Conservation (phyloP, 805 yeast genomes). For the Priceomyces medius region DNA sequence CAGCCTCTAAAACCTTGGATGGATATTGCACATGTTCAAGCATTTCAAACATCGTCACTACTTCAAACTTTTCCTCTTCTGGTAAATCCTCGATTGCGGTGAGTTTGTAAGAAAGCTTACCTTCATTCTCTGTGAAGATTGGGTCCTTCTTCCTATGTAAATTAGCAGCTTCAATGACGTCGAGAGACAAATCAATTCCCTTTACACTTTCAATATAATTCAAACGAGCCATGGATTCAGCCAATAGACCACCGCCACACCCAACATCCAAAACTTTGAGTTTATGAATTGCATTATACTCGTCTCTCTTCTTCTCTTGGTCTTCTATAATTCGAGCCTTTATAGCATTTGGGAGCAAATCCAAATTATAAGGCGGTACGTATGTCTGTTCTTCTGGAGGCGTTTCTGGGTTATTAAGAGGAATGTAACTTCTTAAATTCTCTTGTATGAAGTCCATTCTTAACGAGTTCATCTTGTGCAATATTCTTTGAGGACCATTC, state of each 20-base stretch:
- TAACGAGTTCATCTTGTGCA: constrained; percentile 90
- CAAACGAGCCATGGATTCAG: constrained; percentile 84
- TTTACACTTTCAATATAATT: constrained; percentile 59
- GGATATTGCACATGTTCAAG: constrained; percentile 93
- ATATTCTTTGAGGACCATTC: constrained; percentile 85
- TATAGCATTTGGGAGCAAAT: constrained; percentile 61
- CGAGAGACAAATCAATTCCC: constrained; percentile 85
- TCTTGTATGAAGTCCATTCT: constrained; percentile 83
- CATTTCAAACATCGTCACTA: constrained; percentile 91
- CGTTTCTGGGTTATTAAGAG: constrained; percentile 34
- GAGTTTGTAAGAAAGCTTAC: constrained; percentile 59
- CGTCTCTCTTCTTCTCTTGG: constrained; percentile 47
- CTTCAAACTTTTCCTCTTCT: constrained; percentile 53
- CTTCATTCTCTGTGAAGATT: constrained; percentile 32
- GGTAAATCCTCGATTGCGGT: constrained; percentile 61
- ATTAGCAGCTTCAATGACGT: constrained; percentile 78
- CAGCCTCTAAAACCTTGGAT: constrained; percentile 63
- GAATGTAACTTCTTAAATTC: constrained; percentile 48
- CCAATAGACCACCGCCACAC: constrained; percentile 96
- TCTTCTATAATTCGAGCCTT: constrained; percentile 47
- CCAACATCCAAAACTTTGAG: constrained; percentile 81
- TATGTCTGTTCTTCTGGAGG: constrained; percentile 49
- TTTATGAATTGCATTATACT: constrained; percentile 31
- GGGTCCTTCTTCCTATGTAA: constrained; percentile 71
- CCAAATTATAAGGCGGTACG: constrained; percentile 74